Base-by-base conservation (phyloP, 495 filamentous ascomycete genomes). In the Penicillium ochrochloron region DNA sequence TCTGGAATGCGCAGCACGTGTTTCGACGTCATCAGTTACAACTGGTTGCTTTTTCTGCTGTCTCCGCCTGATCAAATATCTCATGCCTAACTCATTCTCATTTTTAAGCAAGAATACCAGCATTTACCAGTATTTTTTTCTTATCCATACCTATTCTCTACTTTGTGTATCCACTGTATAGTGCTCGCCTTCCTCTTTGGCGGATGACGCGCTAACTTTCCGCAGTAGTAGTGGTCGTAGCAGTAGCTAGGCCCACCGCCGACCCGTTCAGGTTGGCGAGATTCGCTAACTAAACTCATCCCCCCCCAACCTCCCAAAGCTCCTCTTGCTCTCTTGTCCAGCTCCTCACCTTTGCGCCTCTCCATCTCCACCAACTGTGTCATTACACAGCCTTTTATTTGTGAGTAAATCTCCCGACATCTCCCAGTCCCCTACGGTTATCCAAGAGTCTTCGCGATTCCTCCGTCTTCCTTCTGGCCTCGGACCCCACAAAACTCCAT, bases 21-120 rank as follows among this genome's bases (percentile, higher is more conserved):
- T 69, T 64, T 64, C 67, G 68, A 73, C 74, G 73, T 75, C 75
- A 76, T 73, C 27, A 42, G 53, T 56, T 35, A 59, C 55, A 34
- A 17, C 55, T 62, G 57, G 61, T 35, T 29, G 51, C 51, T 33
- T 41, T 19, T 34, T 41, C 27, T 34, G 33, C 39, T 56, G 11
- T 15, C 46, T 44, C 27, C 19, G 46, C 44, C 27, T 60, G 19
- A 29, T 57, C 42, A 23, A 48, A 31, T 33, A 11, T 50, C 21
- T 12, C 9, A 17, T 12, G 33, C 29, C 57, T 58, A 21, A 52
- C 11, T 25, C 48, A 52, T 7, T 31, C 14, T 31, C 48, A 31
- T 7, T 31, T 5, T 31, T 1, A 31, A 17, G 17, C 25, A 54
- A 14, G 33, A 8, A 19, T 1, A 4, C 31, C 27, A 25, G 11